A percentile compares a stretch with the other conserved stretches of the same genome.
Conservation (phyloP, 2,329 filamentous ascomycete genomes). For the Geosmithia putterillii region DNA sequence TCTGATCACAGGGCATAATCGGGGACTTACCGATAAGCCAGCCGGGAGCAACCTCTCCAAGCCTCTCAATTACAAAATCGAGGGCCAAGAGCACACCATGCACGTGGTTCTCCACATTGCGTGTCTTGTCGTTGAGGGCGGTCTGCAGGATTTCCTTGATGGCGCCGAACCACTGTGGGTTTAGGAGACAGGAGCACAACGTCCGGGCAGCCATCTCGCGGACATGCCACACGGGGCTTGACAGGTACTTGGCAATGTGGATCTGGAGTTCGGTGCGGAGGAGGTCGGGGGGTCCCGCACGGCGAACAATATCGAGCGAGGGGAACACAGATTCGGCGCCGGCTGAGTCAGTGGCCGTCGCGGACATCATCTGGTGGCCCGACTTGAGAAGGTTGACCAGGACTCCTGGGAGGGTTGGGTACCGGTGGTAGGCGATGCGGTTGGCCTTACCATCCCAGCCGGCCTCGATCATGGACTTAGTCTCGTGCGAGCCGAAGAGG, state of each 20-base stretch:
- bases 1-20: background rate
- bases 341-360: slow-evolving; percentile 13
- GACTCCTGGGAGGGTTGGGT: slow-evolving; percentile 51
- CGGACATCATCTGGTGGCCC: slow-evolving; percentile 31
- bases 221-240: slow-evolving; percentile 66
- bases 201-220: slow-evolving; percentile 70
- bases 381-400: slow-evolving; percentile 49
- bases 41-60: slow-evolving; percentile 31
- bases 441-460: slow-evolving; percentile 53
- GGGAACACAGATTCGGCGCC: slow-evolving; percentile 66
- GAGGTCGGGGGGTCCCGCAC: slow-evolving; percentile 52
- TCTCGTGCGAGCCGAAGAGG: slow-evolving; percentile 65
- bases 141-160: slow-evolving; percentile 23
- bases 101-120: slow-evolving; percentile 33
- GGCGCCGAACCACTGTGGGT: slow-evolving; percentile 31
- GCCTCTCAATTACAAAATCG: slow-evolving; percentile 43
- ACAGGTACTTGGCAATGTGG: slow-evolving; percentile 50
- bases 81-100: slow-evolving; percentile 47
- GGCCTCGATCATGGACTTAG: slow-evolving; percentile 46
- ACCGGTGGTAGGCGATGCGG: slow-evolving; percentile 58
- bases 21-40: slow-evolving; percentile 27
- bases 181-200: slow-evolving; percentile 48
- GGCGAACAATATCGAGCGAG: slow-evolving; percentile 67
- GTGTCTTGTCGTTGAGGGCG: slow-evolving; percentile 11
- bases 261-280: slow-evolving; percentile 41